Evolutionary conservation across 768 basidiomycete genomes (phyloP), one percentile per base, ranked within the genome.

Genomic region (button mushroom (Agaricus bisporus)): DNA sequence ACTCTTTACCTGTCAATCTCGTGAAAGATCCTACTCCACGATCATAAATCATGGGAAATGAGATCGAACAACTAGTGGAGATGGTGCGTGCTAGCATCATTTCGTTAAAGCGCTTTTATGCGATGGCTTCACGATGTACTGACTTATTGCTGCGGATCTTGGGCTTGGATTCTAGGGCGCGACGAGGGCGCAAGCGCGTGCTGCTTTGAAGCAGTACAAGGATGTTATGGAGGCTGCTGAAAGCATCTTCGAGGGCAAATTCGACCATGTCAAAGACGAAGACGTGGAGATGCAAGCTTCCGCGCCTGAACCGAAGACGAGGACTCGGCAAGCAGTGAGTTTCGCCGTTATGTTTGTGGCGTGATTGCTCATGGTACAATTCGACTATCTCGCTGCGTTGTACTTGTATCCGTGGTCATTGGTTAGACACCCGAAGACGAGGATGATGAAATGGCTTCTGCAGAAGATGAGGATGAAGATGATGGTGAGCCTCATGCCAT

Each of bases 161-260:
- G 41, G 36, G 45, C 42, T 10, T 46, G 48, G n/a, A 22, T 37
- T 51, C 37, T 54, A 95, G 94, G 94, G 94, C 60, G 91, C 91
- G 28, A 89, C 87, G 0, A 65, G 70, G 10, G 80, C 83, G 11
- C 89, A 94, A 71, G 94, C 95, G 38, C 81, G 80, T 60, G 89
- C 87, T 28, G 94, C 94, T 15, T 69, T 97, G 63, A 79, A 76
- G 57, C 82, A 84, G 61, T 80, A 88, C 65, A 88, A 83, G 57
- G 93, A 98, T 75, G 91, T 94, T 35, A 91, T 91, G 88, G 78
- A 89, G 63, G 94, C 94, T 12, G 92, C 93, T 2, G 92, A 92
- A 66, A 77, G 78, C 43, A 82, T 91, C 56, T 88, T 91, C 56
- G 85, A 88, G 57, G 94, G 94, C 11, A 82, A 86, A 58, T 93